These are phyloP conservation scores for Lolium rigidum DNA, from an alignment of 176 grass and related monocot genomes.

Conservation along the genomic window DNA sequence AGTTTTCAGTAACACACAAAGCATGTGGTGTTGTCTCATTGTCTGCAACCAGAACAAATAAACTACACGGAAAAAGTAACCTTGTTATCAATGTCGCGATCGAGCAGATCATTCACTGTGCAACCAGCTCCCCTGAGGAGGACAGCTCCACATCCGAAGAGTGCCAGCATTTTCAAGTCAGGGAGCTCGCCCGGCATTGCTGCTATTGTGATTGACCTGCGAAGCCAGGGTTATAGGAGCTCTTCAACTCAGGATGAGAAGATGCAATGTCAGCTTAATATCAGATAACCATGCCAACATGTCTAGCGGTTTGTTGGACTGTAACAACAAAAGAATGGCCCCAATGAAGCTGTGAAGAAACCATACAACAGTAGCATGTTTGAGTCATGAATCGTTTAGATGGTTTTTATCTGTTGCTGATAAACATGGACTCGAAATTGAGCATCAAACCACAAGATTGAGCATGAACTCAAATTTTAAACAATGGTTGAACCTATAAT, in stretches of 20 bases:
- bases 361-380: too few species aligned
- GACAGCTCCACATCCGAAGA: conserved; percentile 81
- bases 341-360: too few species aligned
- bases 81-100: conserved; percentile 83
- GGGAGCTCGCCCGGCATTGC: conserved; percentile 61
- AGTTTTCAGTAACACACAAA: neutral
- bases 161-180: conserved; percentile 74
- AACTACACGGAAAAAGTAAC: neutral
- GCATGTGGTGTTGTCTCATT: neutral
- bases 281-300: neutral
- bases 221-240: neutral
- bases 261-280: neutral
- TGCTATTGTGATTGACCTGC: conserved; percentile 83
- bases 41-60: neutral
- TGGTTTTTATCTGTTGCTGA: neutral
- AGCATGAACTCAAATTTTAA: neutral
- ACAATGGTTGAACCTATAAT: neutral
- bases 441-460: neutral
- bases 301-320: too few species aligned
- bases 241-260: neutral
- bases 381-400: too few species aligned
- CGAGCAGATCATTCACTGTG: conserved; percentile 89
- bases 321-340: too few species aligned
- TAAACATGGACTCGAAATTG: neutral
- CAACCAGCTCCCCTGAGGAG: conserved; percentile 85